Percentiles rank a stretch among this genome's conserved stretches.
Conservation (phyloP, 805 yeast species). For the Yamadazyma sp. region DNA sequence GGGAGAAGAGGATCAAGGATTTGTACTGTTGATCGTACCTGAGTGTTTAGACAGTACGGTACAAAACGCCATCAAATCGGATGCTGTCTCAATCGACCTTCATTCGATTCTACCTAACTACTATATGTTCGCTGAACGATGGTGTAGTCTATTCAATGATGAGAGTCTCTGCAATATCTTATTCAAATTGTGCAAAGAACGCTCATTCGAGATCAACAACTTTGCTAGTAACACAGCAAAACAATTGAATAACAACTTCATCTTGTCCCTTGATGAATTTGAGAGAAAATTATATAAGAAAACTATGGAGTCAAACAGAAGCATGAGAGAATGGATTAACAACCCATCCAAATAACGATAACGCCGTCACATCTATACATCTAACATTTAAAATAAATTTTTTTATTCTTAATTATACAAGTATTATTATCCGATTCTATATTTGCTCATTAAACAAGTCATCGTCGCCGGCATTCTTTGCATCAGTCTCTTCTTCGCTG, state of each 20-base stretch:
- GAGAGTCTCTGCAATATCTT: slow-evolving; percentile 54
- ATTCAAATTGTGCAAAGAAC: slow-evolving; percentile 51
- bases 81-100: slow-evolving; percentile 63
- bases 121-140: slow-evolving; percentile 67
- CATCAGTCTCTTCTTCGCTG: slow-evolving; percentile 54
- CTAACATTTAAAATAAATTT: too few species aligned
- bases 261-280: slow-evolving; percentile 70
- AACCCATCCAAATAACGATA: slow-evolving; percentile 6
- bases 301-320: slow-evolving; percentile 49
- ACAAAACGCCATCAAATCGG: slow-evolving; percentile 78
- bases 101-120: slow-evolving; percentile 66
- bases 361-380: too few species aligned
- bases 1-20: too few species aligned
- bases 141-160: slow-evolving; percentile 75
- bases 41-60: slow-evolving; percentile 64
- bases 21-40: slow-evolving; percentile 58
- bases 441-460: slow-evolving; percentile 24
- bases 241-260: slow-evolving; percentile 51
- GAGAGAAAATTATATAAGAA: slow-evolving; percentile 60
- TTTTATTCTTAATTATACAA: slow-evolving; percentile 10
- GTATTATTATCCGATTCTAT: slow-evolving; percentile 2
- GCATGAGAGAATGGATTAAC: slow-evolving; percentile 38
- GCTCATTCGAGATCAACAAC: slow-evolving; percentile 73
- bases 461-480: slow-evolving; percentile 35
- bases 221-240: slow-evolving; percentile 56